Percentiles rank a stretch among this genome's conserved stretches.
These are phyloP conservation scores for Cyberlindnera bimundalis DNA, from an alignment of 805 yeast species.

Conservation along the genomic window DNA sequence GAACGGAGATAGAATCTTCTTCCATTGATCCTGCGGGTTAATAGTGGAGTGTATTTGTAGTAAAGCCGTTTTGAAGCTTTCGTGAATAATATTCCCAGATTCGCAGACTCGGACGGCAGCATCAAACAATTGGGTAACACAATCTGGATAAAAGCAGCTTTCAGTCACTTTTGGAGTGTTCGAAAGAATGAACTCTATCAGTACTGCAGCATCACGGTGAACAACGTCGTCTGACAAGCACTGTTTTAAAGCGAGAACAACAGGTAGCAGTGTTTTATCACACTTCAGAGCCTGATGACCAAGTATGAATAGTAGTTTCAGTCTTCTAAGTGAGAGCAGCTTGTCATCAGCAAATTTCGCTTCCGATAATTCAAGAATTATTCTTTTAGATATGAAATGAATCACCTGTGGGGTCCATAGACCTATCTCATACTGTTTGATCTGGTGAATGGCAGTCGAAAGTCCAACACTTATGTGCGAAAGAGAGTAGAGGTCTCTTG, in stretches of 20 bases:
- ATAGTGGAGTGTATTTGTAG: slow-evolving; percentile 1
- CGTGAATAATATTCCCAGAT: not conserved
- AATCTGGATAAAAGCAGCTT: slow-evolving; percentile 9
- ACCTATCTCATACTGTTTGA: slow-evolving; percentile 8
- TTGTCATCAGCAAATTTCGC: slow-evolving; percentile 27
- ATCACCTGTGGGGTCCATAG: slow-evolving; percentile 34
- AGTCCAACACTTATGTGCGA: slow-evolving; percentile 11
- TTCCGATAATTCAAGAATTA: slow-evolving; percentile 27
- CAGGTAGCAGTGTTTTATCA: slow-evolving; percentile 21
- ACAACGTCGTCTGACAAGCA: slow-evolving; percentile 21
- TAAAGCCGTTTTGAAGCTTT: not conserved
- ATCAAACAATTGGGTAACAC: slow-evolving; percentile 25
- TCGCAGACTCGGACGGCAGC: slow-evolving; percentile 10
- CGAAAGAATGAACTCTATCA: slow-evolving; percentile 25
- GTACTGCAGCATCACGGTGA: slow-evolving; percentile 26
- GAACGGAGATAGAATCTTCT: slow-evolving; percentile 13
- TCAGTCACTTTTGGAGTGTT: not conserved
- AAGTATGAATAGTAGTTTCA: slow-evolving; percentile 36
- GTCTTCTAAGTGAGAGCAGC: slow-evolving; percentile 30
- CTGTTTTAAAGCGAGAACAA: slow-evolving; percentile 14
- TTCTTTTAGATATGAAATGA: slow-evolving; percentile 38
- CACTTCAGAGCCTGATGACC: slow-evolving; percentile 21
- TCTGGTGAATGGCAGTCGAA: slow-evolving; percentile 18
- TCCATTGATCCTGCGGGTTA: slow-evolving; percentile 13
- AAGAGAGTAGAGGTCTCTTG: slow-evolving; percentile 10